These are phyloP conservation scores for Dipodascopsis uninucleata DNA, from an alignment of 805 yeast genomes.

Conservation along the genomic window DNA sequence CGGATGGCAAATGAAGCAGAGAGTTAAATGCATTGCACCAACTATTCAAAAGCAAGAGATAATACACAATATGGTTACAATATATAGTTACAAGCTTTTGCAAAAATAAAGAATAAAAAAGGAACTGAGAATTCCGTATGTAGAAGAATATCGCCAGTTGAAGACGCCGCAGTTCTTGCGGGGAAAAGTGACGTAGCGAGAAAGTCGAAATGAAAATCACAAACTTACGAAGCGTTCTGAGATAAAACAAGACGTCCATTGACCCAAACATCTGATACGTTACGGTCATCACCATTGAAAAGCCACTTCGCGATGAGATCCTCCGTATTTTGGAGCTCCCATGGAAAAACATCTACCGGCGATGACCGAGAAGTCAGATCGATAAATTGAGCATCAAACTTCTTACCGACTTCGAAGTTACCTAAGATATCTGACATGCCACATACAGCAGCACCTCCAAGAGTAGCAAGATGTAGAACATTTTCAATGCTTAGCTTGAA, in stretches of 20 bases:
- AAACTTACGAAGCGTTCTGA: too few species aligned
- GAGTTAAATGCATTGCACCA: too few species aligned
- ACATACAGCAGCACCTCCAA: conserved; percentile 83
- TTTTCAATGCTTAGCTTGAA: conserved; percentile 62
- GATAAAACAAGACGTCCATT: conserved; percentile 68
- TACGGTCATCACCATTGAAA: conserved; percentile 91
- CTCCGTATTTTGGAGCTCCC: conserved; percentile 48
- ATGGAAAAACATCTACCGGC: conserved; percentile 68
- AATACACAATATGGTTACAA: too few species aligned
- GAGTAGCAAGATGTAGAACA: conserved; percentile 74
- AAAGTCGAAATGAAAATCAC: too few species aligned
- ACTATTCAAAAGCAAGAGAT: too few species aligned
- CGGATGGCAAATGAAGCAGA: too few species aligned
- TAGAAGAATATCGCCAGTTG: too few species aligned
- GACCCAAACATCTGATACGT: conserved; percentile 76
- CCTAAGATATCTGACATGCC: conserved; percentile 59
- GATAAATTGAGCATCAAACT: conserved; percentile 78
- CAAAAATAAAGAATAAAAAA: too few species aligned
- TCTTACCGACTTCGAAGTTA: conserved; percentile 68
- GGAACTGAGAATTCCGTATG: too few species aligned
- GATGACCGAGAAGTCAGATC: conserved; percentile 52
- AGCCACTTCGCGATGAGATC: conserved; percentile 83
- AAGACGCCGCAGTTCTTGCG: too few species aligned
- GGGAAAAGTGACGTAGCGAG: too few species aligned
- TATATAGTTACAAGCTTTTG: too few species aligned